Evolutionary conservation across 768 basidiomycete genomes (phyloP), one percentile per base, ranked within the genome.

Genomic region (Phaeotremella skinneri): DNA sequence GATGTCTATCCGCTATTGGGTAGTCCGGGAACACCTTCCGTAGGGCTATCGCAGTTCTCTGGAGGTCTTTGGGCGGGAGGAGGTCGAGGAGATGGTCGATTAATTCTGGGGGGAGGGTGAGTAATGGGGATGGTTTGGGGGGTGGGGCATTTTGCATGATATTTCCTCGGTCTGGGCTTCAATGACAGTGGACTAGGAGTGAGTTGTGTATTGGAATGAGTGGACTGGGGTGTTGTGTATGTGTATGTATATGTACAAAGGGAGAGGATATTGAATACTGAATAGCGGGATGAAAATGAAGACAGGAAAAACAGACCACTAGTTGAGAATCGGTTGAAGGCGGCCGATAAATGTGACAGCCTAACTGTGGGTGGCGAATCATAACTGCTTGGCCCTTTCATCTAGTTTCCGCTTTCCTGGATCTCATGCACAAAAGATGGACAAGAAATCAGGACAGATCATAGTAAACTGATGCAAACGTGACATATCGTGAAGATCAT

Each of bases 51-150:
- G 85, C 77, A 0, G 85, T 82, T 7, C 78, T 76, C 57, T 86
- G 85, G 14, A 81, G 78, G 32, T 80, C 76, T 7, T 78, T 58
- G 0, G 78, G 67, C 1, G 83, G 80, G 17, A 90, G 61, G 17
- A 82, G 80, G 20, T 75, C 69, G 42, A 90, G 76, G 65, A 90
- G 84, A 16, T 78, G 75, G 17, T 81, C 79, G 72, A 87, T 85
- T 6, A 91, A 79, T 74, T 91, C 89, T 2, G 83, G 71, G 7
- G 89, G 88, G 21, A 90, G 78, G n/a, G 55, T 49, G 27, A 52
- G 62, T 41, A 74, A 58, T 21, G 48, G 56, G 9, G 69, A 45
- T 9, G 43, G 29, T 47, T 43, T 11, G 43, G 43, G 11, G 13
- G 11, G 43, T 7, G 20, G 23, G 43, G 43, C 37, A 39, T 39